Percentiles rank a stretch among this genome's conserved stretches.
Conservation (phyloP, 1,139 yeast species). For the Taphrina flavorubra region DNA sequence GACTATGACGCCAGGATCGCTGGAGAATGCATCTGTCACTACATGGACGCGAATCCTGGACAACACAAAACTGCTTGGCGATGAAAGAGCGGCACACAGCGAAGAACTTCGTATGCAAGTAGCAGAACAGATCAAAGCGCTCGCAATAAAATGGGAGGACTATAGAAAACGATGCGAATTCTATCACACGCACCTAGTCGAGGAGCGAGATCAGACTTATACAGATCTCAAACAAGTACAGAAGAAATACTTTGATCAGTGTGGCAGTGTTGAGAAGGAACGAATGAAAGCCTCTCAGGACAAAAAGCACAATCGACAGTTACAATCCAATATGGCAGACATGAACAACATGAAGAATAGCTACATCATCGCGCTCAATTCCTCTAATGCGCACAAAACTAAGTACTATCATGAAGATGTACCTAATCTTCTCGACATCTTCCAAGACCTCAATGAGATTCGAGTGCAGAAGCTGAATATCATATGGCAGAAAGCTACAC, state of each 20-base stretch:
- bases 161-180: slow-evolving; percentile 63
- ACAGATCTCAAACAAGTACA: slow-evolving; percentile 75
- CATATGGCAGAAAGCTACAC: slow-evolving; percentile 68
- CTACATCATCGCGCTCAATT: slow-evolving; percentile 77
- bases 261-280: slow-evolving; percentile 79
- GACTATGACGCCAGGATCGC: slow-evolving; percentile 88
- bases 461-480: slow-evolving; percentile 75
- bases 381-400: slow-evolving; percentile 89
- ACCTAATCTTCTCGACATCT: slow-evolving; percentile 85
- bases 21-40: slow-evolving; percentile 90
- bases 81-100: slow-evolving; percentile 67
- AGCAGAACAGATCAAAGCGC: slow-evolving; percentile 65
- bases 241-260: slow-evolving; percentile 74
- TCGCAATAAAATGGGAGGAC: slow-evolving; percentile 62
- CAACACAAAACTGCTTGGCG: slow-evolving; percentile 81
- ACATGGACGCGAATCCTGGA: slow-evolving; percentile 89
- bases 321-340: slow-evolving; percentile 66
- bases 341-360: slow-evolving; percentile 88
- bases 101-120: slow-evolving; percentile 66
- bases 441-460: slow-evolving; percentile 83
- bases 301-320: slow-evolving; percentile 48
- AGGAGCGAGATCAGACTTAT: slow-evolving; percentile 65
- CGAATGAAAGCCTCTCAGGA: slow-evolving; percentile 70
- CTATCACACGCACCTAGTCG: slow-evolving; percentile 64
- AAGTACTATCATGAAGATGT: slow-evolving; percentile 91